Evolutionary conservation across 1,139 yeast genomes (phyloP).

Genomic region (Suhomyces guaymorum): DNA sequence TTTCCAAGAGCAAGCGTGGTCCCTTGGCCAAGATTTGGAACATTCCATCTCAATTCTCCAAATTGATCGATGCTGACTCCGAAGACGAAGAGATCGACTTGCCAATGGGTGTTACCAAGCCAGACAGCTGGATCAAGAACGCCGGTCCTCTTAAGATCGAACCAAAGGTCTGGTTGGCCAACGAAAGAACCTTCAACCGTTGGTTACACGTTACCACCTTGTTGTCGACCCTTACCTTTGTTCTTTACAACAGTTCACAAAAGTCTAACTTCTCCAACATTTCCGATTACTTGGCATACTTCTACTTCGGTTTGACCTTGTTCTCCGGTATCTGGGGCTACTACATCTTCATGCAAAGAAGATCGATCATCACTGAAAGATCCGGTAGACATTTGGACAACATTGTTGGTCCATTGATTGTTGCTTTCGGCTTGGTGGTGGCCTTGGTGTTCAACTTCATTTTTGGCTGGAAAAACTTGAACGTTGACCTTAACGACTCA

Average conservation of each 20-base stretch:
- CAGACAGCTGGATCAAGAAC: slow-evolving; percentile 75
- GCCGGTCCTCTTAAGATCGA: slow-evolving; percentile 92
- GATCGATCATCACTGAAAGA: slow-evolving; percentile 73
- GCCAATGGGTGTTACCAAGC: slow-evolving; percentile 88
- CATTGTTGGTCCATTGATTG: slow-evolving; percentile 80
- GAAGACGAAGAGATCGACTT: slow-evolving; percentile 82
- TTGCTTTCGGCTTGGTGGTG: slow-evolving; percentile 67
- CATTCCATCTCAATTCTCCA: slow-evolving; percentile 36
- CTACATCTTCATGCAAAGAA: slow-evolving; percentile 67
- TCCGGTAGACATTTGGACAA: slow-evolving; percentile 88
- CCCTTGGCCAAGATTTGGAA: slow-evolving; percentile 27
- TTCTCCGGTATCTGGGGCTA: slow-evolving; percentile 92
- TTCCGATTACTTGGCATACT: slow-evolving; percentile 69
- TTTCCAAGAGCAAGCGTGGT: slow-evolving; percentile 24
- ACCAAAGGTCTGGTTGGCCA: slow-evolving; percentile 97
- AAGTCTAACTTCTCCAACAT: slow-evolving; percentile 57
- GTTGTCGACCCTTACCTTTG: slow-evolving; percentile 82
- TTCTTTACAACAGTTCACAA: slow-evolving; percentile 76
- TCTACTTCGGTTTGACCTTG: slow-evolving; percentile 76
- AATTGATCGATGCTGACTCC: slow-evolving; percentile 66
- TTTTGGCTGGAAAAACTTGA: slow-evolving; percentile 52
- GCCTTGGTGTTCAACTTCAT: slow-evolving; percentile 74
- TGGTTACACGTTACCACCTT: slow-evolving; percentile 94
- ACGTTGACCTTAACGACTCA: slow-evolving; percentile 25
- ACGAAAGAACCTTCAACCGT: slow-evolving; percentile 93